Conservation (phyloP, 495 filamentous ascomycete species). For the Tuber magnatum region DNA sequence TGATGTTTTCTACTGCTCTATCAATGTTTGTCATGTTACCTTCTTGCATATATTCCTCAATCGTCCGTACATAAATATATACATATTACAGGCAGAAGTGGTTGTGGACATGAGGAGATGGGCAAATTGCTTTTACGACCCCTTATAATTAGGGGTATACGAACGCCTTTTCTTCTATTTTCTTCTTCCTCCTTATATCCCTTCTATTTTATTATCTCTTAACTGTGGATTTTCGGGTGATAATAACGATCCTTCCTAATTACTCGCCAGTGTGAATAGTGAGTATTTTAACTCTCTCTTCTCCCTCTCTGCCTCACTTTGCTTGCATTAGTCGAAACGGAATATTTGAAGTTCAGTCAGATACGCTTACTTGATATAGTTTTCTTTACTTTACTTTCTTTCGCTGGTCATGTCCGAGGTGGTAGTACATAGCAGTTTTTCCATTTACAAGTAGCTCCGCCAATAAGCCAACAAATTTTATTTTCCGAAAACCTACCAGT, state of each 20-base stretch:
- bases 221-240: neutral
- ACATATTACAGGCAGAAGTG: neutral
- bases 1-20: neutral
- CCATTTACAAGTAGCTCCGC: neutral
- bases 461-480: neutral
- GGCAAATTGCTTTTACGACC: neutral
- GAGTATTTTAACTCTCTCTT: neutral
- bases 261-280: neutral
- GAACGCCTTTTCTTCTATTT: neutral
- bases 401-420: neutral
- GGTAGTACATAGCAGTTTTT: neutral
- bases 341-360: neutral
- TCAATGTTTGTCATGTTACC: neutral
- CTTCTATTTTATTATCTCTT: neutral
- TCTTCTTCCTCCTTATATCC: neutral
- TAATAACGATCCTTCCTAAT: neutral
- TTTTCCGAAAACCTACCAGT: neutral
- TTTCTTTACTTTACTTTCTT: neutral
- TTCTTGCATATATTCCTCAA: constrained; percentile 3
- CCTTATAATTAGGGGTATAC: neutral
- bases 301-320: neutral
- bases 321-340: neutral
- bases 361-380: neutral
- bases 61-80: neutral
- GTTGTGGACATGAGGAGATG: neutral